Evolutionary conservation across 2,329 filamentous ascomycete species (phyloP).

Genomic region (Pseudocercospora macadamiae): DNA sequence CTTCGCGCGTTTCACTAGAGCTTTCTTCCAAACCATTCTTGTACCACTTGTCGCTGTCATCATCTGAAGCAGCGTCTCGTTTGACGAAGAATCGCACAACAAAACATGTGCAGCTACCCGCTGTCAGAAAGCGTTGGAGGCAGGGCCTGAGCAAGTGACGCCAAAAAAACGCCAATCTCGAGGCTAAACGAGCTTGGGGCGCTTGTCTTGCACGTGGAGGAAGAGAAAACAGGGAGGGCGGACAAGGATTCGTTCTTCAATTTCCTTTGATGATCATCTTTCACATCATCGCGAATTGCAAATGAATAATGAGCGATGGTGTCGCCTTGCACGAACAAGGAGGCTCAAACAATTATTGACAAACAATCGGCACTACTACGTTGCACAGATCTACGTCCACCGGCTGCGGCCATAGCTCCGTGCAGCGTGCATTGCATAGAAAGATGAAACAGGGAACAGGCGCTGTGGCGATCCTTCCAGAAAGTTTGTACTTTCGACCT

Average conservation of each 20-base stretch:
- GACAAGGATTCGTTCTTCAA: background rate
- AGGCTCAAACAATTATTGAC: background rate
- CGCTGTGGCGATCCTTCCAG: background rate
- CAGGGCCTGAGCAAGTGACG: background rate
- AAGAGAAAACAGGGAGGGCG: background rate
- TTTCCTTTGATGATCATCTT: too few species aligned
- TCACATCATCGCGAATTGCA: background rate
- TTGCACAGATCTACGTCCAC: constrained; percentile 3
- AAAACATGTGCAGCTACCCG: background rate
- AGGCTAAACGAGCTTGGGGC: background rate
- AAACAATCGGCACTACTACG: background rate
- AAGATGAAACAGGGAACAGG: background rate
- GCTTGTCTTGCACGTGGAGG: constrained; percentile 1
- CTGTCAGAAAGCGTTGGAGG: background rate
- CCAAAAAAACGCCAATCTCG: background rate
- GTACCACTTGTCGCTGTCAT: background rate
- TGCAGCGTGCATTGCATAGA: background rate
- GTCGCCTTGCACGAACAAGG: background rate
- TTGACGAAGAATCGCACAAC: background rate
- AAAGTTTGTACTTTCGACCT: background rate
- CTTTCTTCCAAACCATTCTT: background rate
- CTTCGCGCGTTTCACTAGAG: background rate
- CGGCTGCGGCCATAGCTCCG: constrained; percentile 5
- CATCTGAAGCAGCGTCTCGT: background rate
- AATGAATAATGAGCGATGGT: background rate